Evolutionary conservation across 2,329 filamentous ascomycete genomes (phyloP).

Genomic region (Curvularia eragrostidis): DNA sequence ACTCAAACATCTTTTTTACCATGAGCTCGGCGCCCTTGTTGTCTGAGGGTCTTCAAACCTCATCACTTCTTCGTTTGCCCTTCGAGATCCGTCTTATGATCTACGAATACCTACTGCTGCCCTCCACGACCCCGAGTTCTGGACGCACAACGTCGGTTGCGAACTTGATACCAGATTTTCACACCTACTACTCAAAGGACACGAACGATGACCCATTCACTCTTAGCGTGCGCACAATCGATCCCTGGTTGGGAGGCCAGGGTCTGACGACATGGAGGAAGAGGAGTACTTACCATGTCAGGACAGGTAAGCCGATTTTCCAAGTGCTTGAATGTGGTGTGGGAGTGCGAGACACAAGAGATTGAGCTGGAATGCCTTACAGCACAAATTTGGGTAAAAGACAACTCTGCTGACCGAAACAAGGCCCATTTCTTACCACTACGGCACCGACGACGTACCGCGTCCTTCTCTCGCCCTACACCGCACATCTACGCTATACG

Average conservation of each 20-base stretch:
- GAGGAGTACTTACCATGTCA: constrained; percentile 50
- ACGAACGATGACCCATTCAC: constrained; percentile 43
- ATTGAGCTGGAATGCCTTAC: not conserved
- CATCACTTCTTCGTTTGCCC: constrained; percentile 53
- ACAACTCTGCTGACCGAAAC: constrained; percentile 21
- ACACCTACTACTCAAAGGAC: constrained; percentile 50
- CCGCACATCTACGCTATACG: constrained; percentile 55
- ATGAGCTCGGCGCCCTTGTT: constrained; percentile 12
- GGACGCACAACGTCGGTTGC: constrained; percentile 40
- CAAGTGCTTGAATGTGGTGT: not conserved
- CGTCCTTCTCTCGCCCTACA: constrained; percentile 54
- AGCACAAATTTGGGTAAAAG: not conserved
- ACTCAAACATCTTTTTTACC: not conserved
- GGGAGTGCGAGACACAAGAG: not conserved
- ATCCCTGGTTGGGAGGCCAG: constrained; percentile 46
- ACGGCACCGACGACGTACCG: constrained; percentile 64
- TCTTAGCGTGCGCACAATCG: constrained; percentile 54
- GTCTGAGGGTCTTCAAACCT: constrained; percentile 20
- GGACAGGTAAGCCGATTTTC: constrained; percentile 38
- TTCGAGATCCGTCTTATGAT: constrained; percentile 57
- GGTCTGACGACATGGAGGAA: constrained; percentile 37
- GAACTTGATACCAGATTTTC: constrained; percentile 50
- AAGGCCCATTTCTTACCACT: constrained; percentile 53
- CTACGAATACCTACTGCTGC: constrained; percentile 53
- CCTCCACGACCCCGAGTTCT: constrained; percentile 44